Evolutionary conservation across 1,139 yeast genomes (phyloP), one percentile per base, ranked within the genome.

Genomic region (Candida dubliniensis): DNA sequence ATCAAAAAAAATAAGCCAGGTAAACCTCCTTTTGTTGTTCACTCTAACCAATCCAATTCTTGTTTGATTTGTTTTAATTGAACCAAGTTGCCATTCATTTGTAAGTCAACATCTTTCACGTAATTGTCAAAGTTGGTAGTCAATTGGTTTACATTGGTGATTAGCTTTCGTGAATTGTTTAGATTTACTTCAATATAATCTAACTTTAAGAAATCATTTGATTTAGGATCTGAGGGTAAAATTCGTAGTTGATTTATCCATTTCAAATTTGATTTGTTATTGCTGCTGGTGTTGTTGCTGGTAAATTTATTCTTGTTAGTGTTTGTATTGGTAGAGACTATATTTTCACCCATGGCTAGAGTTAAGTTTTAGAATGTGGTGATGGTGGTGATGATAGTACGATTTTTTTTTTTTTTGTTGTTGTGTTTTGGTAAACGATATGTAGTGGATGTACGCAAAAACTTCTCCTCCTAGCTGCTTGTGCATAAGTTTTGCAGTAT

Each of bases 161-260:
- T 74, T 34, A 74, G 55, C 47, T 67, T 69, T 15, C 78, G 56
- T 30, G 75, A 70, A 49, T 74, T 74, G 56, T 71, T 70, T 43
- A 74, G 58, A 49, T 74, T 74, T 34, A 67, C 71, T 23, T 72
- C 77, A n/a, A 74, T 63, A 47, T 72, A 74, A 43, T 74, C 78
- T 1, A 67, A 57, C 45, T 71, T 71, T 43, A 74, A 59, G 46
- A 64, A 61, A 50, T 74, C 78, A 40, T 71, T 66, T 30, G 64
- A 56, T 9, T 56, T 51, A 4, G 76, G 69, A 41, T 62, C 59
- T 6, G 76, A 67, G 1, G 78, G 76, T 24, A 73, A 61, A 0
- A 70, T 71, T 11, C 78, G 55, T 14, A 72, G 52, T 11, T 63
- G 54, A 34, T 60, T 59, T 25, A 69, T 56, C 74, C 76, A 71